Evolutionary conservation across 2,329 filamentous ascomycete species (phyloP), one percentile per base, ranked within the genome.

Genomic region (Talaromyces sp.): DNA sequence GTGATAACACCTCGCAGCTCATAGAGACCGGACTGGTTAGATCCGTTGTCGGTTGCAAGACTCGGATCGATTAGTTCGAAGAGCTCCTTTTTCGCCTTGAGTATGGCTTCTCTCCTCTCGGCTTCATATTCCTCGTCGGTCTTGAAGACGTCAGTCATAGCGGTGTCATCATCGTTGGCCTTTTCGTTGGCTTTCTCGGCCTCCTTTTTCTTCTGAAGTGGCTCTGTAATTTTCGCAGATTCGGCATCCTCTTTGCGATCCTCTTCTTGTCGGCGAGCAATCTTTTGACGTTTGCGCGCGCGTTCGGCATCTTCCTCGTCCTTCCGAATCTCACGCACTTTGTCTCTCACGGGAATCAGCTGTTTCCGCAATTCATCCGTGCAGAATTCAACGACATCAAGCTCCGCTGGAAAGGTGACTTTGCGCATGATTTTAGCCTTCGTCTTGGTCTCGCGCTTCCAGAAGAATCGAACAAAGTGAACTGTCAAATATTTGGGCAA

Each of bases 351-450:
- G 1, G 94, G 95, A 53, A 97, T 80, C 51, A 99, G 82, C 67
- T 89, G 85, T 71, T 88, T 88, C 74, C 86, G 89, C 64, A 99
- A 81, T 57, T 94, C 88, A 27, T 97, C 92, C 12, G 92, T 93
- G 76, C 94, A 99, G 76, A 96, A 97, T 72, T 99, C 94, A 24
- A 96, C 87, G 43, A 91, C 86, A 70, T 99, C 94, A 35, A 99
- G 81, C 76, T 99, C 94, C 56, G 90, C 87, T 7, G 93, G 93
- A 73, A 99, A 99, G 0, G 91, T 93, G 60, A 99, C 94, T 78
- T 97, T 99, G 73, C 92, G 90, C 90, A 99, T 93, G 68, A 99
- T 99, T 83, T 99, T 99, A 66, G 93, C 92, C 82, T 99, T 99
- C 81, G 97, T 97, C 76, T 95, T 89, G 3, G 91, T 92, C 67